A percentile compares a stretch with the other conserved stretches of the same genome.
These are phyloP conservation scores for Spirogloea muscicola DNA, from an alignment of 139 green algal genomes.

Conservation along the genomic window DNA sequence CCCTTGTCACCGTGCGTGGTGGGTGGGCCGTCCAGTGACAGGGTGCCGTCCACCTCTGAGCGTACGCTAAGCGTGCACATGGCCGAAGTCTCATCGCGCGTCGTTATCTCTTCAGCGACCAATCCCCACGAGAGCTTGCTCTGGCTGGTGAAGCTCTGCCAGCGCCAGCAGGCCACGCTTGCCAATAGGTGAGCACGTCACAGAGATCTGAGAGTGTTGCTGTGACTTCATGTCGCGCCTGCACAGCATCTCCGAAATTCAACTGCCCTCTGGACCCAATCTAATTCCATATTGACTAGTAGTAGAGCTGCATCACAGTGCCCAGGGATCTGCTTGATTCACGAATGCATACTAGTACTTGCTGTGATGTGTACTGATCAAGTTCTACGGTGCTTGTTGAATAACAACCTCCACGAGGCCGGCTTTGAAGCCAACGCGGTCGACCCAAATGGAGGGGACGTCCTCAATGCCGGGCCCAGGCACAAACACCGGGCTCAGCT, in stretches of 20 bases:
- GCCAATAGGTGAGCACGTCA: no score
- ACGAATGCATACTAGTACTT: no score
- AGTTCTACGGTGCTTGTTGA: no score
- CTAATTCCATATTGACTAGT: background rate
- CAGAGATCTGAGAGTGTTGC: no score
- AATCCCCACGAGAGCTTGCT: slow-evolving; percentile 55
- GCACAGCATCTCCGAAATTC: background rate
- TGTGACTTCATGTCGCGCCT: no score
- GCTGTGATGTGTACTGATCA: no score
- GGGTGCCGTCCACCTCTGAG: slow-evolving; percentile 25
- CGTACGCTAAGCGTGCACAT: slow-evolving; percentile 31
- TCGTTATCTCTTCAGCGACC: slow-evolving; percentile 74
- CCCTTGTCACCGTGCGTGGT: slow-evolving; percentile 79
- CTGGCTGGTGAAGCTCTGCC: slow-evolving; percentile 45
- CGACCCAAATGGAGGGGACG: slow-evolving; percentile 88
- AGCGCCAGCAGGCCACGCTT: no score
- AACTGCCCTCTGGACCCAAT: background rate
- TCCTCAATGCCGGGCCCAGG: slow-evolving; percentile 67
- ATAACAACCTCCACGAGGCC: slow-evolving; percentile 50
- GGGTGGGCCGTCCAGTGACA: slow-evolving; percentile 68
- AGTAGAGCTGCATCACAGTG: background rate
- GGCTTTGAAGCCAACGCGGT: slow-evolving; percentile 81
- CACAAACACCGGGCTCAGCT: slow-evolving; percentile 84
- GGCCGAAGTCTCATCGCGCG: slow-evolving; percentile 67
- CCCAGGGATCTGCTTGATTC: no score